Conservation (phyloP, 345 rosid genomes). For the Heritiera fomes region DNA sequence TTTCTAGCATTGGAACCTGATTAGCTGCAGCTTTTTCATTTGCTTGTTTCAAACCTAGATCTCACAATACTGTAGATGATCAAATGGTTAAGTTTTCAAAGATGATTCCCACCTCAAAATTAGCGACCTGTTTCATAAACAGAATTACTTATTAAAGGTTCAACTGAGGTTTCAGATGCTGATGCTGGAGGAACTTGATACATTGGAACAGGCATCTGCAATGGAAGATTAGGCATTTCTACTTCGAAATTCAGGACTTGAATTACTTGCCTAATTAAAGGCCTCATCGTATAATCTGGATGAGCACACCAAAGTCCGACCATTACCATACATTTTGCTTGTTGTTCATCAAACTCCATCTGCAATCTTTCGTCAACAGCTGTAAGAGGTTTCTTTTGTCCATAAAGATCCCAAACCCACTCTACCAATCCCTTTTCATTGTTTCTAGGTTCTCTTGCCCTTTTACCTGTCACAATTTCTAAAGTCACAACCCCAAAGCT, state of each 20-base stretch:
- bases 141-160: slow-evolving; percentile 8
- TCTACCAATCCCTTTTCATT: slow-evolving; percentile 16
- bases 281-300: slow-evolving; percentile 22
- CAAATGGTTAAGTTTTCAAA: too few relatives aligned
- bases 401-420: too few relatives aligned
- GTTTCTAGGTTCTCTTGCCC: slow-evolving; percentile 16
- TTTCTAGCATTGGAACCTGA: too few relatives aligned
- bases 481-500: slow-evolving; percentile 40
- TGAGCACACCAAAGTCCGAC: not conserved
- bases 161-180: slow-evolving; percentile 31
- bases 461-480: slow-evolving; percentile 41
- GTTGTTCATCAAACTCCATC: slow-evolving; percentile 7
- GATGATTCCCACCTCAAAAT: too few relatives aligned
- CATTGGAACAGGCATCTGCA: slow-evolving; percentile 43
- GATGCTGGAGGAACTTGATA: slow-evolving; percentile 25
- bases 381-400: slow-evolving; percentile 3
- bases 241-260: slow-evolving; percentile 50
- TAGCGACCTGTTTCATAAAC: too few relatives aligned
- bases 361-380: slow-evolving; percentile 28
- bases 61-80: too few relatives aligned
- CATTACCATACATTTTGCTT: slow-evolving; percentile 29
- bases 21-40: too few relatives aligned
- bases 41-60: too few relatives aligned
- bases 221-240: slow-evolving; percentile 42
- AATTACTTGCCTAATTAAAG: slow-evolving; percentile 53